phyloP scores from a whole-genome alignment of 371 early-diverging fungal species.

The Sporodiniella umbellata region DNA sequence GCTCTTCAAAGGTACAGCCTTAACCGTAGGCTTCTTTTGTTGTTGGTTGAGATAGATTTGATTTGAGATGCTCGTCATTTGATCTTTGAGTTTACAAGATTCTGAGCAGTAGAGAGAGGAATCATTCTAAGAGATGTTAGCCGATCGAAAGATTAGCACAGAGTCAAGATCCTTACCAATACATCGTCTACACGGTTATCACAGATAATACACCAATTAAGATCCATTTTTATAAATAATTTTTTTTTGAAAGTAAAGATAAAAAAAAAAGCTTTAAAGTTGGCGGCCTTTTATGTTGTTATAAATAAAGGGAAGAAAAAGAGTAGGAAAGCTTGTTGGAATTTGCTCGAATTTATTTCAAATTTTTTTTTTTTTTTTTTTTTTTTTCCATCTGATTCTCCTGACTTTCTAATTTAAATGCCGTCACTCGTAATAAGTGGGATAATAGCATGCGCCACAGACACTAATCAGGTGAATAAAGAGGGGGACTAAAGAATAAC shows the following conservation, averaged over 20 bases:
- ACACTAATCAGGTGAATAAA: background rate
- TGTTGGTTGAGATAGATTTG: constrained; percentile 19
- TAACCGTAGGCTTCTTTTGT: constrained; percentile 14
- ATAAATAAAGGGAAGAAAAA: constrained; percentile 25
- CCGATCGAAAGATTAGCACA: background rate
- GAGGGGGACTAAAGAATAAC: too few species aligned
- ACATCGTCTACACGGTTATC: constrained; percentile 30
- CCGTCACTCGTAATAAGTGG: constrained; percentile 22
- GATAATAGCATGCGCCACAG: constrained; percentile 22
- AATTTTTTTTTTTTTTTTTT: background rate
- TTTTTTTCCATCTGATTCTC: background rate
- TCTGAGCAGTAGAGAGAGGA: constrained; percentile 31
- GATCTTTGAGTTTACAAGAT: constrained; percentile 30
- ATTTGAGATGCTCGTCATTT: constrained; percentile 27
- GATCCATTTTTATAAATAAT: constrained; percentile 20
- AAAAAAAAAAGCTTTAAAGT: constrained; percentile 5
- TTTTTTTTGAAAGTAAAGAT: background rate
- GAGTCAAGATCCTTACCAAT: constrained; percentile 13
- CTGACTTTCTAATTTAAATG: constrained; percentile 3
- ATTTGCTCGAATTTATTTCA: constrained; percentile 1
- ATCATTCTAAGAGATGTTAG: constrained; percentile 16
- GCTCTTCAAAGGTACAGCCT: constrained; percentile 9
- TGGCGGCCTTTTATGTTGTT: constrained; percentile 24
- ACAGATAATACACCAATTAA: constrained; percentile 36
- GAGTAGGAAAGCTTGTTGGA: background rate